Percentiles rank a stretch among this genome's conserved stretches.
phyloP scores from a whole-genome alignment of 2,329 filamentous ascomycete genomes.

The Ceratocystis albifundus region DNA sequence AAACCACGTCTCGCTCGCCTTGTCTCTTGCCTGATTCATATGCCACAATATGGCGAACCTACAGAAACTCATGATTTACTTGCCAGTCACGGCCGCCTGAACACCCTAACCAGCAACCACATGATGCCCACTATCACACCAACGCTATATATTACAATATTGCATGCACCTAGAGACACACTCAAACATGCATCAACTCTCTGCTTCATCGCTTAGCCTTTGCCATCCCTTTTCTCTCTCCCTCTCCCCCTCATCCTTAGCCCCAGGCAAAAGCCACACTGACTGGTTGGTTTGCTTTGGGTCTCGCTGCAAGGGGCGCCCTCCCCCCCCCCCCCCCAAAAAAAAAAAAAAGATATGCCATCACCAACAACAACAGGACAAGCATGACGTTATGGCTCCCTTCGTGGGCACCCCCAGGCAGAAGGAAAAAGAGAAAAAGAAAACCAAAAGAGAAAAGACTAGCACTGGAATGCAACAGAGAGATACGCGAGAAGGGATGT shows the following conservation, averaged over 20 bases:
- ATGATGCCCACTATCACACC: not conserved
- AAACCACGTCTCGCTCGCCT: not conserved
- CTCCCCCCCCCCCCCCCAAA: too few relatives aligned
- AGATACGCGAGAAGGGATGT: conserved; percentile 2
- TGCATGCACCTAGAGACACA: not conserved
- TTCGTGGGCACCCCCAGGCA: not conserved
- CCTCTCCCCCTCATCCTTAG: not conserved
- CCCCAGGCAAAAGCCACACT: not conserved
- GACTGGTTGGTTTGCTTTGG: not conserved
- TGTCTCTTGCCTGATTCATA: not conserved
- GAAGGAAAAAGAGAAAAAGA: not conserved
- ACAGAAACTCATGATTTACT: not conserved
- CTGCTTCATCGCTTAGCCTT: not conserved
- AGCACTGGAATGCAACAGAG: not conserved
- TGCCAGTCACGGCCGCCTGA: not conserved
- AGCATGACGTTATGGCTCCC: not conserved
- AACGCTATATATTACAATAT: not conserved
- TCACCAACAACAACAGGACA: not conserved
- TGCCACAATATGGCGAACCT: not conserved
- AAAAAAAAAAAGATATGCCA: not conserved
- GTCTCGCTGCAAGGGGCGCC: not conserved
- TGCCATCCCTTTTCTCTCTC: not conserved
- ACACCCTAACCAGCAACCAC: not conserved
- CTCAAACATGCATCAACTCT: not conserved
- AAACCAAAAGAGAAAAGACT: not conserved